phyloP scores from a whole-genome alignment of 768 basidiomycete genomes.

The Rickenella mellea region DNA sequence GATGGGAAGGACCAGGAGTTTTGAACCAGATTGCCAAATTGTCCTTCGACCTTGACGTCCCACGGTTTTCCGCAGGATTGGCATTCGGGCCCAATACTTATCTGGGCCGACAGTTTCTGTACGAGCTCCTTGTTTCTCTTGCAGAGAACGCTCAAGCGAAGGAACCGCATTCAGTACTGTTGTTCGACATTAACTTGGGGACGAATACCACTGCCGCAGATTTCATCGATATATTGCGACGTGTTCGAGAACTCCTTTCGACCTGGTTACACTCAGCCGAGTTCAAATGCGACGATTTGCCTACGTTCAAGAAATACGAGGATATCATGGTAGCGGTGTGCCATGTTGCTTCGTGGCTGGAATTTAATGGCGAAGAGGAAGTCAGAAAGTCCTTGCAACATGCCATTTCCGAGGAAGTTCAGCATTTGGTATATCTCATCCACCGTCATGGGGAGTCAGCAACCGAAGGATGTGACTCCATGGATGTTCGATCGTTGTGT shows the following conservation, averaged over 20 bases:
- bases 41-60: conserved; percentile 42
- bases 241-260: no score
- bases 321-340: conserved; percentile 28
- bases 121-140: conserved; percentile 40
- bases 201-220: conserved; percentile 30
- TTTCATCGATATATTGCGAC: no score
- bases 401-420: conserved; percentile 26
- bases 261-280: no score
- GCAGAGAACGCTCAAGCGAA: no score
- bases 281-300: no score
- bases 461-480: conserved; percentile 16
- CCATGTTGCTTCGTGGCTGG: conserved; percentile 38
- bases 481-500: conserved; percentile 31
- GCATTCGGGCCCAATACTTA: conserved; percentile 44
- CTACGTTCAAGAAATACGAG: conserved; percentile 33
- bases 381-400: conserved; percentile 20
- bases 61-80: conserved; percentile 38
- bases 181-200: conserved; percentile 34
- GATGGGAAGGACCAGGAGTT: conserved; percentile 5
- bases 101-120: conserved; percentile 50
- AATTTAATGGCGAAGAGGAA: conserved; percentile 23
- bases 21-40: not conserved
- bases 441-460: conserved; percentile 23
- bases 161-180: no score
- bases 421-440: conserved; percentile 29